Base-by-base conservation (phyloP, 164 flowering plant genomes). In the Vitis rotundifolia region DNA sequence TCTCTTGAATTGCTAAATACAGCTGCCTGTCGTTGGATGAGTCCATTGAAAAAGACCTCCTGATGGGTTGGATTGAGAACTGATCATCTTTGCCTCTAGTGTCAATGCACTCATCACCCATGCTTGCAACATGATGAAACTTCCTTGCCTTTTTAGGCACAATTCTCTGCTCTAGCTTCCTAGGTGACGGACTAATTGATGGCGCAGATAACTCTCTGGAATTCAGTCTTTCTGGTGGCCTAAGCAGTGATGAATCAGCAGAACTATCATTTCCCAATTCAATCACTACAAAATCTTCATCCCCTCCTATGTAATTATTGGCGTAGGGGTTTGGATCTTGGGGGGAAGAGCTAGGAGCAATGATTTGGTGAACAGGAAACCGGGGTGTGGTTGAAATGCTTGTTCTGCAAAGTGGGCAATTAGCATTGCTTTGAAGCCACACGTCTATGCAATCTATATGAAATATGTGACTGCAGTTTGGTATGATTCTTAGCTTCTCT, bases 371-470 rank as follows among this genome's bases (percentile, higher is more conserved):
- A n/a, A 54, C 13, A 5, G 82, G 76, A 3, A 76, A 60, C 26
- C 67, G 63, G 26, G 75, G 54, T 13, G 73, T 59, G 14, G 71
- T 49, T 3, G 94, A 92, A 73, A 95, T 78, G 75, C 84, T 86
- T 28, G 88, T 83, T 79, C 99, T 77, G 72, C 99, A 95, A 53
- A 95, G 91, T 13, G 99, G 99, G 79, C 99, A 95, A 63, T 90
- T 92, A 1, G 89, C 87, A 68, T 89, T 90, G 82, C 62, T 89
- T 66, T 92, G 99, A 16, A 95, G 93, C 99, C 99, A 95, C 14
- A 88, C 83, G 61, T 95, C 99, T 47, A 95, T 90, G 75, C 99
- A 95, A 53, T 95, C 99, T 3, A 92, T 87, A 64, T 95, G 99
- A 59, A 95, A 95, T 2, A 81, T 83, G 64, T 95, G 99, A 56